Conservation (phyloP, 1,284 basidiomycete genomes). For the Porodaedalea pini region DNA sequence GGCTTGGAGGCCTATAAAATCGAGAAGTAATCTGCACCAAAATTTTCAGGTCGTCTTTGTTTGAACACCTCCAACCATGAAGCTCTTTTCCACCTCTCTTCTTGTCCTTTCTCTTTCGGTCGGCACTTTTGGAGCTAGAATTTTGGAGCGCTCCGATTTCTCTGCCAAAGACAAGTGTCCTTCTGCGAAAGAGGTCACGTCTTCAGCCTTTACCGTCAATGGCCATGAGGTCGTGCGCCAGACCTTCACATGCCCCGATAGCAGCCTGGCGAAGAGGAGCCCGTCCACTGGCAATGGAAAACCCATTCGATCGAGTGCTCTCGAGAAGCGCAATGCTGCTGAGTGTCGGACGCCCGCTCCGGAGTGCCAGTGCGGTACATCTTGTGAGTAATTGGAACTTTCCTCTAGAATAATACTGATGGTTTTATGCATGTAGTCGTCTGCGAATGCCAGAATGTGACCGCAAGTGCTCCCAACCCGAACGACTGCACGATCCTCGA, state of each 20-base stretch:
- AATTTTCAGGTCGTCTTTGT: background rate
- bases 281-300: background rate
- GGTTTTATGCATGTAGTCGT: conserved; percentile 2
- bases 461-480: conserved; percentile 26
- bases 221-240: conserved; percentile 8
- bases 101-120: conserved; percentile 10
- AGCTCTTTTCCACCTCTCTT: conserved; percentile 12
- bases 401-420: background rate
- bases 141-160: conserved; percentile 10
- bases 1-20: background rate
- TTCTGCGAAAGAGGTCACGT: conserved; percentile 12
- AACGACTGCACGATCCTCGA: conserved; percentile 26
- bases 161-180: conserved; percentile 20
- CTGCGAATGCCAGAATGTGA: conserved; percentile 22
- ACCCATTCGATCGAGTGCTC: background rate
- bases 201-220: conserved; percentile 7
- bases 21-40: background rate
- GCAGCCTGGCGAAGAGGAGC: background rate
- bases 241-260: conserved; percentile 17
- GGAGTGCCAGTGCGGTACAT: conserved; percentile 23
- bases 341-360: conserved; percentile 18
- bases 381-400: conserved; percentile 22
- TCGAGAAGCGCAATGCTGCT: conserved; percentile 17
- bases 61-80: conserved; percentile 10
- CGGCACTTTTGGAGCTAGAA: conserved; percentile 14